Evolutionary conservation across 2,329 filamentous ascomycete species (phyloP).

Genomic region (Torrubiella hemipterigena): DNA sequence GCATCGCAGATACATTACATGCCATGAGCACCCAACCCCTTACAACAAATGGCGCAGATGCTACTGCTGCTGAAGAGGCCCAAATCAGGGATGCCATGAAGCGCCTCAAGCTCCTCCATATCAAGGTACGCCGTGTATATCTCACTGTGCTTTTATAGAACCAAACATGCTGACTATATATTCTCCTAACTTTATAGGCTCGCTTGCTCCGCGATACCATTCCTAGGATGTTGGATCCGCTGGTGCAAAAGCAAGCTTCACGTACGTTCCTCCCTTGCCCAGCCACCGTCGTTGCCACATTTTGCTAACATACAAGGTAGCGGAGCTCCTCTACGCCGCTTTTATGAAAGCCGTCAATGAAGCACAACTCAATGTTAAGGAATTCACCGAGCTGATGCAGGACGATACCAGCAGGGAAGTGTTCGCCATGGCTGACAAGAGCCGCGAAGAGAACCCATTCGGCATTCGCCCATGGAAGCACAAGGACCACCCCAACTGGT

Average conservation of each 20-base stretch:
- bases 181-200: constrained; percentile 11
- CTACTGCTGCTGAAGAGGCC: constrained; percentile 25
- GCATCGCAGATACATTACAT: too few species aligned
- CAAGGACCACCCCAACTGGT: constrained; percentile 48
- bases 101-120: constrained; percentile 40
- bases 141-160: background rate
- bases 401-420: constrained; percentile 35
- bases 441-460: constrained; percentile 39
- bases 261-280: constrained; percentile 26
- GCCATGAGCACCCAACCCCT: constrained; percentile 10
- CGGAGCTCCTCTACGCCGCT: constrained; percentile 33
- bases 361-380: constrained; percentile 37
- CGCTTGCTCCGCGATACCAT: constrained; percentile 23
- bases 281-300: too few species aligned
- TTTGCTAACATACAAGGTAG: constrained; percentile 19
- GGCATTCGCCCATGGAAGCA: constrained; percentile 48
- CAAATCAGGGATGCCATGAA: constrained; percentile 36
- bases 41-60: constrained; percentile 11
- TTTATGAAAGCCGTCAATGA: constrained; percentile 35
- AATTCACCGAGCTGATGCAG: constrained; percentile 34
- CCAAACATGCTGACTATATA: constrained; percentile 11
- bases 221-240: constrained; percentile 29
- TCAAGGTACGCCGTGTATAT: constrained; percentile 28
- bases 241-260: constrained; percentile 35
- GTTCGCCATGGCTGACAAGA: constrained; percentile 39